Evolutionary conservation across 345 rosid genomes (phyloP), one percentile per base, ranked within the genome.

Genomic region (Pugionium cornutum): DNA sequence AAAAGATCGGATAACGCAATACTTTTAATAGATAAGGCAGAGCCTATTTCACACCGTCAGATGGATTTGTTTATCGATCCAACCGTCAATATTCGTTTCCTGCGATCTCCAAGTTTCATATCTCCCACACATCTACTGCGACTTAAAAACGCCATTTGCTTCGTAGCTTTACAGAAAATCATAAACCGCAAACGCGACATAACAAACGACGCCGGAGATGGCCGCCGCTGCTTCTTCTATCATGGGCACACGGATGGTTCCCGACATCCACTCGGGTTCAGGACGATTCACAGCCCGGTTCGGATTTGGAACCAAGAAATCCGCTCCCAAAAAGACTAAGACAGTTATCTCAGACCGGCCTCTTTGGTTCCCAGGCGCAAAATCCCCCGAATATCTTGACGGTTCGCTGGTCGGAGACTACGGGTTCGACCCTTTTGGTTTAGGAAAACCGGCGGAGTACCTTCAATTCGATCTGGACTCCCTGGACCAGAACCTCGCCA

Each of bases 391-490:
- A 40, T 89, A 89, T 89, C 86, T 87, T 0, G 96, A 92, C 40
- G 89, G 95, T 49, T 62, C 86, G 4, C 68, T 92, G 86, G 80
- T 83, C 0, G 92, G 96, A 27, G 96, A 89, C 77, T 77, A 86
- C 11, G 96, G 98, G 7, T 92, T 92, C 42, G 96, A 92, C 70
- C 98, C 98, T 2, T 80, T 89, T n/a, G 95, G 95, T 52, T 47
- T 89, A 4, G 87, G 74, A 26, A 92, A 87, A 76, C 98, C 92
- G n/a, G 91, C 84, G 0, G 92, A 92, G 76, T 92, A 92, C 72
- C 76, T 92, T 73, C 96, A 92, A 68, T 92, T 69, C 73, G 98
- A 84, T 30, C 55, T 78, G 3, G 95, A 92, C 68, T 86, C 91
- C 0, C 65, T 89, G 59, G 96, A 87, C 81, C 95, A 92, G 85